Base-by-base conservation (phyloP, 83 land plant genomes). In the Picea abies region DNA sequence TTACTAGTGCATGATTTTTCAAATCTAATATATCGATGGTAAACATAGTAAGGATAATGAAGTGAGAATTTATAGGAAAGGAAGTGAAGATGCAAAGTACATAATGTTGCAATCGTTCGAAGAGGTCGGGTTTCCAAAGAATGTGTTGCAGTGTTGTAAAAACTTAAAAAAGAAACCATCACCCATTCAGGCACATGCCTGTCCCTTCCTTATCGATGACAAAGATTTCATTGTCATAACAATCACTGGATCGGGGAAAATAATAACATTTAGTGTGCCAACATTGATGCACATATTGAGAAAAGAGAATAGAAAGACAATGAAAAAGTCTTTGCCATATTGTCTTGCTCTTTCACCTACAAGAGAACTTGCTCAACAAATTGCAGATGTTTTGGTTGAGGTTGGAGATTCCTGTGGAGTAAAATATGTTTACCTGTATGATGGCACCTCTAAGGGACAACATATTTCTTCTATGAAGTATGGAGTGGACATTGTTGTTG, bases 211-310 rank as follows among this genome's bases (percentile, higher is more conserved):
- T 65, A 82, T 97, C 80, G 83, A 94, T 10, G 97, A 97, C 15
- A 89, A 98, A 19, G 98, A 97, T 83, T 87, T 97, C 67, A 90
- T 97, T 68, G 99, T 98, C 4, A 96, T 96, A 70, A 98, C 99
- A 0, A 89, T 92, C 2, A 97, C 98, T 70, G 97, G 98, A 2
- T 97, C 83, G 92, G 96, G 99, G 14, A 95, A 97, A 81, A 97
- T 97, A 20, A 62, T 97, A 41, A 97, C 95, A 22, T 97, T 94
- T 87, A 98, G 98, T 5, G 86, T 97, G 6, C 99, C 99, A 0
- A 96, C 94, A 25, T 72, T 97, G 9, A 89, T 91, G 89, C 98
- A 95, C 86, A 91, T 92, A 37, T 78, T 97, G 88, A 32, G 41
- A 15, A 92, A 91, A 82, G 68, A 84, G 64, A 89, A 87, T 64